phyloP scores from a whole-genome alignment of 192 early-diverging fungal genomes.

The Backusella sp. region DNA sequence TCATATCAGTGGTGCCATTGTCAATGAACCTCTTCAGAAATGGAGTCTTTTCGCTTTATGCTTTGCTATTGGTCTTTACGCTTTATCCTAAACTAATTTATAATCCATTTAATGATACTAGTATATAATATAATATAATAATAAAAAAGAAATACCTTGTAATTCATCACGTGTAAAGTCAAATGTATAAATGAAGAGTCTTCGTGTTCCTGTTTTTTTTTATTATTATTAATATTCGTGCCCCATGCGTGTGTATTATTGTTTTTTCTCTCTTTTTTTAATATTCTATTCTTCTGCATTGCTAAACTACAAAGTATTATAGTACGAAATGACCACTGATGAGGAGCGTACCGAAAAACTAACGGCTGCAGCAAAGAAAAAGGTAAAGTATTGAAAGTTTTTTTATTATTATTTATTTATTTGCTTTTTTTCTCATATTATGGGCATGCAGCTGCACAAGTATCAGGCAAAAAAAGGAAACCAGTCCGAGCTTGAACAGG shows the following conservation, averaged over 20 bases:
- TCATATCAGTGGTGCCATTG: conserved; percentile 10
- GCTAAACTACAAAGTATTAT: background rate
- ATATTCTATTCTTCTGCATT: background rate
- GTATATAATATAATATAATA: background rate
- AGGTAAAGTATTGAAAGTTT: background rate
- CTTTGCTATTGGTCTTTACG: background rate
- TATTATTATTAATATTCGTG: background rate
- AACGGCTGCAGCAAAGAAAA: conserved; percentile 8
- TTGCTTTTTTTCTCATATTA: background rate
- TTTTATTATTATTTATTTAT: background rate
- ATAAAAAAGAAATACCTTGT: background rate
- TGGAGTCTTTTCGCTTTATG: background rate
- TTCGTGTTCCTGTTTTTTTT: background rate
- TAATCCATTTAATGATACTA: background rate
- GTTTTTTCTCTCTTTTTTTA: background rate
- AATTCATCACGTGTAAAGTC: background rate
- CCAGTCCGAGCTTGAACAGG: conserved; percentile 4
- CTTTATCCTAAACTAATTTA: background rate
- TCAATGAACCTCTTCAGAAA: background rate
- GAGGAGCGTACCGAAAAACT: conserved; percentile 11
- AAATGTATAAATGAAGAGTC: too few relatives aligned
- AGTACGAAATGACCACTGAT: background rate
- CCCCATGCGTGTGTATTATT: background rate
- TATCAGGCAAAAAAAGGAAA: conserved; percentile 19
- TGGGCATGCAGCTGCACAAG: conserved; percentile 3